Base-by-base conservation (phyloP, 208 protist species). In the Tritrichomonas musculus region DNA sequence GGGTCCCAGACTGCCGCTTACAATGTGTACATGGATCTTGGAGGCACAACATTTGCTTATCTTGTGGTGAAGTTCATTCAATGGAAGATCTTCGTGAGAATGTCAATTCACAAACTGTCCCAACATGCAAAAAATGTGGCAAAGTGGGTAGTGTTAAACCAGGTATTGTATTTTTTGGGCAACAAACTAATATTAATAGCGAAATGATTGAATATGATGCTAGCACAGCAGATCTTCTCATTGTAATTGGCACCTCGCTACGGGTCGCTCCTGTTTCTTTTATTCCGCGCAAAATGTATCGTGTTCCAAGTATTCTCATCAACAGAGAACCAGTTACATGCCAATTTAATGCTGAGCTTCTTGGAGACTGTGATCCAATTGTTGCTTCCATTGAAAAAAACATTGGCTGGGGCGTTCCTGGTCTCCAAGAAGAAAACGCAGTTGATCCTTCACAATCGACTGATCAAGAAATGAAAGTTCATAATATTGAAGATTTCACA, bases 161-260 rank as follows among this genome's bases (percentile, higher is more conserved):
- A n/a, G 73, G 73, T 53, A 82, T 82, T 53, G 73, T 82, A 8
- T 82, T 82, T 20, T 82, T 82, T 41, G 41, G 41, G 0, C 73
- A 82, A 25, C n/a, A 47, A 9, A 50, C 41, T 30, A 82, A 50
- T 44, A 82, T 82, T 41, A 36, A 82, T n/a, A 41, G 50, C 8
- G 73, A 82, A 82, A 41, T 53, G 30, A 82, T 82, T n/a, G 8
- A 14, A 11, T 2, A 9, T 30, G 73, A 82, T 82, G 3, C 73
- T 20, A 20, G 50, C 8, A 36, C 17, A 17, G 73, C n/a, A 47
- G 73, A 82, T 53, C 73, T 82, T 82, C 73, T 82, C 30, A 49
- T 82, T 82, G 33, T 82, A n/a, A 82, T 82, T 27, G 73, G 73
- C 30, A 82, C 73, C 25, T 82, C 73, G 30, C 41, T 82, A 82